phyloP scores from a whole-genome alignment of 345 rosid genomes.

The Toxicodendron radicans region DNA sequence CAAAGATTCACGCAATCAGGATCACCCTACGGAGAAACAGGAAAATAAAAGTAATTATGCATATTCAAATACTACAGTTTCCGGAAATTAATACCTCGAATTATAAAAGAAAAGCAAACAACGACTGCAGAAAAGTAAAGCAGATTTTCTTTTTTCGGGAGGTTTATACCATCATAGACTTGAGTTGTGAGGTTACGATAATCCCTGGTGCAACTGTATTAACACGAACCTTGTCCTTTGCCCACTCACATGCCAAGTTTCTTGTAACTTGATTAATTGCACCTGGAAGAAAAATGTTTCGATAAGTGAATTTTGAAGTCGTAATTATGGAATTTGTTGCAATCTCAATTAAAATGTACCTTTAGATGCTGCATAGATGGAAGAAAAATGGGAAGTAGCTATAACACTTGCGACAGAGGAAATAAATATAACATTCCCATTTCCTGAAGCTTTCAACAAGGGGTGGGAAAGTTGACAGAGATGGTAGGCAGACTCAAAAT shows the following conservation, averaged over 20 bases:
- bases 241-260: conserved; percentile 55
- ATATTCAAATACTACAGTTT: too few relatives aligned
- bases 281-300: conserved; percentile 17
- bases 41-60: background rate
- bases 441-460: conserved; percentile 49
- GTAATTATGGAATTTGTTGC: background rate
- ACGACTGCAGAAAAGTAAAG: too few relatives aligned
- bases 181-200: conserved; percentile 27
- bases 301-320: background rate
- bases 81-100: too few relatives aligned
- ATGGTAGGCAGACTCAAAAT: conserved; percentile 50
- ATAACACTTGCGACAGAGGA: conserved; percentile 43
- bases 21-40: background rate
- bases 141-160: too few relatives aligned
- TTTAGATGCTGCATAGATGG: conserved; percentile 45
- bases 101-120: too few relatives aligned
- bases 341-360: conserved; percentile 22
- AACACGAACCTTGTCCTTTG: conserved; percentile 40
- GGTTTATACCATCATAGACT: background rate
- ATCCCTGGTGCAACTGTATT: conserved; percentile 43
- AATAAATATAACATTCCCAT: conserved; percentile 41
- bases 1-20: background rate
- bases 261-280: conserved; percentile 45
- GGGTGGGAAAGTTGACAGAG: conserved; percentile 49
- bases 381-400: conserved; percentile 22